Evolutionary conservation across 2,329 filamentous ascomycete genomes (phyloP), one percentile per base, ranked within the genome.

Genomic region (Domatiomyces catenatus): DNA sequence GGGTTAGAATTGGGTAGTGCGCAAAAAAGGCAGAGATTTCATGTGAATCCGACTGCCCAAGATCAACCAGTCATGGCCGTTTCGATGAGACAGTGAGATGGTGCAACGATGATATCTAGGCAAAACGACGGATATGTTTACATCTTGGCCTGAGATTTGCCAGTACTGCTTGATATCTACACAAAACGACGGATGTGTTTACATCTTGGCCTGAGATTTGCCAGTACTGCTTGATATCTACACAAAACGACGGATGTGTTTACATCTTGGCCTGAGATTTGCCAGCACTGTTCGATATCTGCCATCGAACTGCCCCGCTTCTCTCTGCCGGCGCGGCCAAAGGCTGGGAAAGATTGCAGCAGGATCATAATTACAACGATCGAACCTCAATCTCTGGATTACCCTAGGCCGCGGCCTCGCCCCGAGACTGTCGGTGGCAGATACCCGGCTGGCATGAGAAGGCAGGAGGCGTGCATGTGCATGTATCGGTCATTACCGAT

Each of bases 21-120:
- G 17, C 53, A 54, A 46, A 57, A 57, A 50, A 44, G 55, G 28
- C 55, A 55, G 24, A 43, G 55, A 22, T 48, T 57, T 43, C 55
- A 55, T 28, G 49, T 49, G 18, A 39, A 15, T 15, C 32, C 12
- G 12, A 39, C 10, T 15, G 32, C 10, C 32, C 12, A 39, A 15
- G 51, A 53, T 18, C 55, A 53, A 49, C 53, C 55, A 44, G 22
- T 53, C 3, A 54, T 57, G 53, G 49, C 55, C 17, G 50, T 50
- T n/a, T 50, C 53, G 17, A 55, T 57, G 55, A 51, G 55, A 36
- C 53, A 54, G 50, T 52, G 17, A 20, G 26, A 39, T 24, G 5
- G 45, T 7, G 24, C 20, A 26, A 47, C 45, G 24, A 47, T 3
- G 12, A 28, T 32, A 32, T 10, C 28, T 32, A 32, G 8, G 12